Conservation (phyloP, 2,329 filamentous ascomycete species). For the Aspergillus brunneoviolaceus region DNA sequence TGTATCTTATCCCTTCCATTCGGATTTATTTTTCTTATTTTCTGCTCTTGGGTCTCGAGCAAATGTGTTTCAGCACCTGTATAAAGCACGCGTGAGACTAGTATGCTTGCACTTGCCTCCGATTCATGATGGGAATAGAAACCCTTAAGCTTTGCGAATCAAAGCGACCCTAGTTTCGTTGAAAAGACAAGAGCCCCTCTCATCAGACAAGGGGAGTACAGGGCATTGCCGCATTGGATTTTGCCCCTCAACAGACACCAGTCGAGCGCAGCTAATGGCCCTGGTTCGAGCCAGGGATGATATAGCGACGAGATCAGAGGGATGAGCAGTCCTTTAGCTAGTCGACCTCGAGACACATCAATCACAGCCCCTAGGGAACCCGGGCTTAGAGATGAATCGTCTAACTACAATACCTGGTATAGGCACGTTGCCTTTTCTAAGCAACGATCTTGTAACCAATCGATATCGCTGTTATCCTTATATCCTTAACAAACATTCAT, state of each 20-base stretch:
- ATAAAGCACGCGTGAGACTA: too few relatives aligned
- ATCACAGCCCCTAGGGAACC: background rate
- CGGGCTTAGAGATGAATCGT: background rate
- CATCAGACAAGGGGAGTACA: background rate
- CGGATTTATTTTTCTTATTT: too few relatives aligned
- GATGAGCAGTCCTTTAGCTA: conserved; percentile 4
- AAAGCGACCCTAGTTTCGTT: background rate
- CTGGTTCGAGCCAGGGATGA: background rate
- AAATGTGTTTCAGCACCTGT: too few relatives aligned
- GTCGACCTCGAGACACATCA: background rate
- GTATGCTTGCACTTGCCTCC: too few relatives aligned
- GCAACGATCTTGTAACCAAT: background rate
- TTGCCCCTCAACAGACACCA: background rate
- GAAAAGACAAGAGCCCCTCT: background rate
- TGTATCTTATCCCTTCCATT: background rate
- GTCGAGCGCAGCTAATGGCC: background rate
- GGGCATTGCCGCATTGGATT: background rate
- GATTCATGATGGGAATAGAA: background rate
- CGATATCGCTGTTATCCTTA: background rate
- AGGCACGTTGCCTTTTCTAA: background rate
- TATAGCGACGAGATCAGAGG: background rate
- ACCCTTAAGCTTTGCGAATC: background rate
- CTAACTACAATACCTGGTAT: background rate
- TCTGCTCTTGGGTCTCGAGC: too few relatives aligned
- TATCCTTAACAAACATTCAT: background rate